Conservation (phyloP, 1,139 yeast genomes). For the Petasospora fabianii region DNA sequence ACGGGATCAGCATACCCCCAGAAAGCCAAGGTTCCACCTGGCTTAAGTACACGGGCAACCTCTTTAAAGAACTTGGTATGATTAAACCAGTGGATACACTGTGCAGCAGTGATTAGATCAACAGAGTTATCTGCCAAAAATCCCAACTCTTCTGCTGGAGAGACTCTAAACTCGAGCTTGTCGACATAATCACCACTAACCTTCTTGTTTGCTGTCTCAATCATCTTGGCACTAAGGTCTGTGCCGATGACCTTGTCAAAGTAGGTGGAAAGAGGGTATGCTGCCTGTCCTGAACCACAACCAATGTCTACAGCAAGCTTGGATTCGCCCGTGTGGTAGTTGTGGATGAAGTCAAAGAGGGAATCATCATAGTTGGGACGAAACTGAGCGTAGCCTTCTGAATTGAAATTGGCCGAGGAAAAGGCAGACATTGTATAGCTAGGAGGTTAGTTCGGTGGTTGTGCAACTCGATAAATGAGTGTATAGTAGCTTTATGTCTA, state of each 20-base stretch:
- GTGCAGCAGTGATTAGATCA: constrained; percentile 68
- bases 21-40: constrained; percentile 64
- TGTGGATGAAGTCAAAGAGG: constrained; percentile 39
- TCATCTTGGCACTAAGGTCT: constrained; percentile 64
- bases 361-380: constrained; percentile 52
- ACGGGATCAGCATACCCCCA: constrained; percentile 74
- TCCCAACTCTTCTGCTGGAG: constrained; percentile 33
- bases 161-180: constrained; percentile 25
- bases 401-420: constrained; percentile 46
- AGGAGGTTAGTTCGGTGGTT: neutral
- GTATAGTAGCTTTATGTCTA: neutral
- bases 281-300: constrained; percentile 79
- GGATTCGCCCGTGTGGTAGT: constrained; percentile 30
- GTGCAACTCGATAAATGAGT: neutral
- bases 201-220: constrained; percentile 41
- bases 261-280: constrained; percentile 44
- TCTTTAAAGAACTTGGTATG: constrained; percentile 49
- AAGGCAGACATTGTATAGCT: constrained; percentile 46
- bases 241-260: constrained; percentile 56
- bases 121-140: constrained; percentile 35
- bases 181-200: constrained; percentile 15
- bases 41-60: constrained; percentile 46
- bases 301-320: constrained; percentile 62
- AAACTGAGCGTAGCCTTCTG: constrained; percentile 49
- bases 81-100: constrained; percentile 76